Evolutionary conservation across 805 yeast genomes (phyloP).

Genomic region (Candida vartiovaarae): DNA sequence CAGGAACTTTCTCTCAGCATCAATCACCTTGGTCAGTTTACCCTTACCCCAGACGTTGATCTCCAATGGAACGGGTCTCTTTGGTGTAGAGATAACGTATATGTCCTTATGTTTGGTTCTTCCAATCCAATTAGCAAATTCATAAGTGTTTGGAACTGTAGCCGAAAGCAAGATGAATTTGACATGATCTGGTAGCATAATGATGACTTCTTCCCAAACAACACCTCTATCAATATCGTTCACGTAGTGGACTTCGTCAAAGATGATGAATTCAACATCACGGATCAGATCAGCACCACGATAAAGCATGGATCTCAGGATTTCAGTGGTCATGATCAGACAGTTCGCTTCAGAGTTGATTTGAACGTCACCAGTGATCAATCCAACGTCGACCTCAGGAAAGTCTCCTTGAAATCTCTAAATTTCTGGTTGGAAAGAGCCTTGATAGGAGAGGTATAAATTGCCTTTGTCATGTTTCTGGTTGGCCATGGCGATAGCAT

Average conservation of each 20-base stretch:
- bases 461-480: constrained; percentile 95
- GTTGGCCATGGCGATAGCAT: constrained; percentile 94
- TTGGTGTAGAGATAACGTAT: constrained; percentile 91
- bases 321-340: constrained; percentile 96
- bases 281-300: constrained; percentile 94
- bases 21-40: constrained; percentile 65
- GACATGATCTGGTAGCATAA: constrained; percentile 95
- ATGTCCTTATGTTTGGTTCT: constrained; percentile 94
- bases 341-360: constrained; percentile 96
- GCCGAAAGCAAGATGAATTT: constrained; percentile 89
- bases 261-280: constrained; percentile 95
- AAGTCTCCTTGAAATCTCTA: constrained; percentile 76
- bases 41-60: constrained; percentile 80
- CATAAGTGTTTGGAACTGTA: constrained; percentile 97
- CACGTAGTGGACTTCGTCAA: constrained; percentile 97
- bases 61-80: constrained; percentile 94
- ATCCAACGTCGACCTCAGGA: constrained; percentile 82
- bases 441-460: constrained; percentile 92
- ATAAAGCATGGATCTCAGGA: constrained; percentile 89
- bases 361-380: constrained; percentile 96
- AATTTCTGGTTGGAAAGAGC: constrained; percentile 88
- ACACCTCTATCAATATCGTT: constrained; percentile 97
- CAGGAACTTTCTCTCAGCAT: constrained; percentile 61
- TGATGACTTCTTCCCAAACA: constrained; percentile 98
- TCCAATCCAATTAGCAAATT: constrained; percentile 98